Evolutionary conservation across 495 filamentous ascomycete genomes (phyloP).

Genomic region (Aspergillus homomorphus): DNA sequence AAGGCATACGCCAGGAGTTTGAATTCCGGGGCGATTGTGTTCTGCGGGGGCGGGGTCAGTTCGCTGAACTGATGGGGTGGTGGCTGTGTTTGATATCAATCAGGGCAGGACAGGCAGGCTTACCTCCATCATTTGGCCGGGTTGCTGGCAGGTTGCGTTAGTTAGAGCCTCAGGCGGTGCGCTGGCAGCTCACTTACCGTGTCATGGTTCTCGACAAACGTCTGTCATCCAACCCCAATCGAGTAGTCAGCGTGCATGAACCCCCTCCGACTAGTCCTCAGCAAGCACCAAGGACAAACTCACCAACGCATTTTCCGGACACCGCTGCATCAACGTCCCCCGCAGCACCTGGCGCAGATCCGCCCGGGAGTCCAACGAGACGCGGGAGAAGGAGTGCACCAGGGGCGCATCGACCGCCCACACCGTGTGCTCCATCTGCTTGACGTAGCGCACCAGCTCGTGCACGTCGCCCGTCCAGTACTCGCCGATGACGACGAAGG

Average conservation of each 20-base stretch:
- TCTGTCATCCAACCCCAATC: conserved; percentile 24
- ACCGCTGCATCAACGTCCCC: conserved; percentile 51
- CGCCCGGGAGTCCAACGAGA: conserved; percentile 46
- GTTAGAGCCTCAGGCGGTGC: neutral
- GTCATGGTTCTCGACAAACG: conserved; percentile 43
- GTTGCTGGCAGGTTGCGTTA: conserved; percentile 48
- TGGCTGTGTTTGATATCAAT: neutral
- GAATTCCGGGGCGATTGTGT: conserved; percentile 51
- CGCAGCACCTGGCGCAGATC: conserved; percentile 63
- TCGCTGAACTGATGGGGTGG: neutral
- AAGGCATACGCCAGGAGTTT: conserved; percentile 58
- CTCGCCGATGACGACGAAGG: conserved; percentile 69
- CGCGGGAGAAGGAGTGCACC: conserved; percentile 57
- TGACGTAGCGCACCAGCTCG: conserved; percentile 54
- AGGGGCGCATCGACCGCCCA: conserved; percentile 68
- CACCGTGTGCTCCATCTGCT: conserved; percentile 54
- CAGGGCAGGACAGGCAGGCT: conserved; percentile 6
- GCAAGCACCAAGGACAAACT: conserved; percentile 12
- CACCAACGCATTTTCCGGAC: conserved; percentile 61
- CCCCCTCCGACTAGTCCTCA: neutral
- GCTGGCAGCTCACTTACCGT: conserved; percentile 38
- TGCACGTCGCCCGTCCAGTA: conserved; percentile 63
- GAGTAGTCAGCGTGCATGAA: neutral
- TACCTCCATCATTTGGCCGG: conserved; percentile 55
- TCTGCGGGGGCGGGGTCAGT: conserved; percentile 21